Conservation (phyloP, 2,329 filamentous ascomycete species). For the Lasiodiplodia sp. region DNA sequence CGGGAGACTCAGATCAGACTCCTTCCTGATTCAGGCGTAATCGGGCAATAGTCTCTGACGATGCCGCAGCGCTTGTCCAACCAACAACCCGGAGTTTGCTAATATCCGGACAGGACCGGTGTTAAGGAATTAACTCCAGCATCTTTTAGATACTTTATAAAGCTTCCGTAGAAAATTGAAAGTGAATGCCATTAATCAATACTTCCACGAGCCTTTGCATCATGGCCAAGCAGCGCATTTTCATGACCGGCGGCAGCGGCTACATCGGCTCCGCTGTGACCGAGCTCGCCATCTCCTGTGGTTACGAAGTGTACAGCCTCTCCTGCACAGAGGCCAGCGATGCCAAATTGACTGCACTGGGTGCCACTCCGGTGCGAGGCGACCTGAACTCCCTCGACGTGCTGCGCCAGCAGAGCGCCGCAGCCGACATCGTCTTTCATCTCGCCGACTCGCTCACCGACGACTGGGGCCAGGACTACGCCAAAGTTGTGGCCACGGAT, state of each 20-base stretch:
- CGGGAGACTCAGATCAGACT: no score
- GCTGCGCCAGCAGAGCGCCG: conserved; percentile 47
- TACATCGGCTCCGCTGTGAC: conserved; percentile 41
- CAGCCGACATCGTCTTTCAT: conserved; percentile 55
- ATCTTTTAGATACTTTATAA: no score
- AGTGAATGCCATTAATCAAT: no score
- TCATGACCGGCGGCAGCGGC: conserved; percentile 37
- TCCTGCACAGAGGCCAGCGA: conserved; percentile 49
- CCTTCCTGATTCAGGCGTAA: no score
- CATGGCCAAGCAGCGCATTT: conserved; percentile 32
- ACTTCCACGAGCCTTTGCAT: background rate
- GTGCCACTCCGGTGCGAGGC: conserved; percentile 51
- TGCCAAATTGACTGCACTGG: conserved; percentile 14
- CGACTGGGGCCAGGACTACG: conserved; percentile 36
- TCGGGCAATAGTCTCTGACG: no score
- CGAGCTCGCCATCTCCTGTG: conserved; percentile 45
- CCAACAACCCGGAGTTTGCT: no score
- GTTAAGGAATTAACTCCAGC: no score
- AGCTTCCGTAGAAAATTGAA: no score
- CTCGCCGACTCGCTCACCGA: conserved; percentile 46
- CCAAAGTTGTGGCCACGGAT: conserved; percentile 42
- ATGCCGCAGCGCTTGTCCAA: no score
- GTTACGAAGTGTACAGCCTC: conserved; percentile 53
- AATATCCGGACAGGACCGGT: no score
- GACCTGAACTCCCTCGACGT: conserved; percentile 49